phyloP scores from a whole-genome alignment of 2,329 filamentous ascomycete species.

The Fusarium citri region DNA sequence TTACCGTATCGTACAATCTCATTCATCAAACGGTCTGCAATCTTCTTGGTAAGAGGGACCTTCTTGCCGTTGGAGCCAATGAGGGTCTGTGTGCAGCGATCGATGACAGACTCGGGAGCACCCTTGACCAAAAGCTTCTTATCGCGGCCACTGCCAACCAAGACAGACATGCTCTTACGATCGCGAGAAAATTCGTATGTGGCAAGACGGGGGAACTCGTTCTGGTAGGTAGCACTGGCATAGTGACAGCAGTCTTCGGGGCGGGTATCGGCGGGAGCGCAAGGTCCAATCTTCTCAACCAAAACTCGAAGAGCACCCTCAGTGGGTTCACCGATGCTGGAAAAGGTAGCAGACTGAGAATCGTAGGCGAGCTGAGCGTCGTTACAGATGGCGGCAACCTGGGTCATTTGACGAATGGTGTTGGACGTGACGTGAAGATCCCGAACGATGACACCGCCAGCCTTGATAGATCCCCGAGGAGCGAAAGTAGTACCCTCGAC shows the following conservation, averaged over 20 bases:
- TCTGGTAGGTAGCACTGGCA: conserved; percentile 87
- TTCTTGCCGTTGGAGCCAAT: conserved; percentile 83
- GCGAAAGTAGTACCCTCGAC: conserved; percentile 94
- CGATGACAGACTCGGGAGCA: conserved; percentile 92
- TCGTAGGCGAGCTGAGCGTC: conserved; percentile 88
- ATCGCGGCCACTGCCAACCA: conserved; percentile 76
- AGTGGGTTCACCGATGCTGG: conserved; percentile 91
- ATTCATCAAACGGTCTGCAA: conserved; percentile 76
- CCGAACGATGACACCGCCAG: conserved; percentile 73
- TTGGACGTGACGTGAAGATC: conserved; percentile 77
- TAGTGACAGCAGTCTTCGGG: conserved; percentile 79
- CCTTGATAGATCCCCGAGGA: conserved; percentile 79
- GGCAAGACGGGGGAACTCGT: conserved; percentile 77
- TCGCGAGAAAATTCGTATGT: conserved; percentile 98
- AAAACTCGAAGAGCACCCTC: conserved; percentile 92
- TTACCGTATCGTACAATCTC: conserved; percentile 93
- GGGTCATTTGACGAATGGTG: conserved; percentile 82
- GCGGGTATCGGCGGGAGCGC: conserved; percentile 66
- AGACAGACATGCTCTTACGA: conserved; percentile 98
- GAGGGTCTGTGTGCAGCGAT: conserved; percentile 86
- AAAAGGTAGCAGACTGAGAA: conserved; percentile 76
- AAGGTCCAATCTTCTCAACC: conserved; percentile 93
- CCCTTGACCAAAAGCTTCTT: conserved; percentile 95
- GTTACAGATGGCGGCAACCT: conserved; percentile 85
- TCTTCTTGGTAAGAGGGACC: conserved; percentile 76